Evolutionary conservation across 805 yeast species (phyloP), one percentile per base, ranked within the genome.

Genomic region (Starmera amethionina): DNA sequence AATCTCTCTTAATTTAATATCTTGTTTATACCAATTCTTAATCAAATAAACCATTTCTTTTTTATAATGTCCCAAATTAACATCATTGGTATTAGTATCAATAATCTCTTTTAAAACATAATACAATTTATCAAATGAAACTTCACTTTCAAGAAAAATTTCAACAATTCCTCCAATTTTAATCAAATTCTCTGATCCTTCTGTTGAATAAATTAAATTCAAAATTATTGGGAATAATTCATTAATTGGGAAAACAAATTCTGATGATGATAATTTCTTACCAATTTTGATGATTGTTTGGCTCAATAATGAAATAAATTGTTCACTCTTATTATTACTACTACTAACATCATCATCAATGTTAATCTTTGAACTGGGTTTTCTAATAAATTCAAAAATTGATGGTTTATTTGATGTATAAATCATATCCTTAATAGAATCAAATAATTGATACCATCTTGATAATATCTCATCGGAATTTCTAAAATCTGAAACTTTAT

Each of bases 401-500:
- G n/a, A 11, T 9, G 16, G 12, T 6, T 25, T 25, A 34, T 34
- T 22, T 18, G 13, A 13, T 19, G 28, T 34, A 29, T 38, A 32
- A 25, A 22, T 10, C 8, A 10, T 15, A 15, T 64, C 41, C 36
- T 65, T 61, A 30, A 68, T 51, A 41, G 75, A 75, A 39, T 74
- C 77, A 50, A 88, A 73, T 38, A 82, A 67, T 42, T 78, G 73
- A 46, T 75, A 78, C 95, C 96, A 90, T 60, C 88, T 78, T 41
- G 77, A 73, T 48, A 78, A 63, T 40, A 90, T 82, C 56, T 85
- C 96, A 48, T 85, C 95, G 11, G 79, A 70, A 52, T 85, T 85
- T 54, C 90, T 76, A 59, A 82, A 82, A 54, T 90, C 96, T 3
- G 97, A 79, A 12, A 82, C 74, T 54, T 85, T 83, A 67, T 83